A percentile compares a stretch with the other conserved stretches of the same genome.
Evolutionary conservation across 1,284 basidiomycete genomes (phyloP).

Genomic region (Sanghuangporus baumii): DNA sequence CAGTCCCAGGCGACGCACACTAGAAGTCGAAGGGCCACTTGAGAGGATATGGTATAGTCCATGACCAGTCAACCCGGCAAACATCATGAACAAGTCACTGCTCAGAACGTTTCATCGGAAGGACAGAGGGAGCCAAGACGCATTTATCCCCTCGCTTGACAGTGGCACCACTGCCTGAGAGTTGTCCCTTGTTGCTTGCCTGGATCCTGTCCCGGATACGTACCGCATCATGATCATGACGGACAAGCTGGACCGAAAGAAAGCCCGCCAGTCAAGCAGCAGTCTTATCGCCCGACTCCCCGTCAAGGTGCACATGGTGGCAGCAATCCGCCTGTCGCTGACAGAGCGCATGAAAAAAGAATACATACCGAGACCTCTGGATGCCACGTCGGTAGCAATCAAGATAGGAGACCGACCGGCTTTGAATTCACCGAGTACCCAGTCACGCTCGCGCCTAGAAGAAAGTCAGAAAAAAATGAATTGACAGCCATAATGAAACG

Average conservation of each 20-base stretch:
- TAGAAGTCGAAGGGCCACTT: neutral
- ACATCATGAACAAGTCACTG: neutral
- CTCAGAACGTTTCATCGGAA: neutral
- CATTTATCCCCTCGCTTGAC: constrained; percentile 3
- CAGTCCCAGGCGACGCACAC: constrained; percentile 16
- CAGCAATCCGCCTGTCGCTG: constrained; percentile 16
- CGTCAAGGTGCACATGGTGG: constrained; percentile 25
- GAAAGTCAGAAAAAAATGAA: constrained; percentile 18
- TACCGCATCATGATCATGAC: constrained; percentile 1
- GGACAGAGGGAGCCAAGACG: constrained; percentile 9
- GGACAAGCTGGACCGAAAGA: neutral
- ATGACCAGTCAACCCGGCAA: constrained; percentile 14
- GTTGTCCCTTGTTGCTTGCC: constrained; percentile 8
- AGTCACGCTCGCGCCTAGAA: constrained; percentile 91
- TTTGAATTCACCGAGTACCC: constrained; percentile 98
- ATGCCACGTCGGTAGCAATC: constrained; percentile 97
- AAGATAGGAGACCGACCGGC: constrained; percentile 95
- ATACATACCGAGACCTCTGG: constrained; percentile 97
- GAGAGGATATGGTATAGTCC: constrained; percentile 17
- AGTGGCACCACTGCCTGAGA: constrained; percentile 7
- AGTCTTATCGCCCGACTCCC: constrained; percentile 12
- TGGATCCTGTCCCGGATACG: constrained; percentile 17
- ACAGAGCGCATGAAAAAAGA: constrained; percentile 21
- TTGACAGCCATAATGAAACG: constrained; percentile 19
- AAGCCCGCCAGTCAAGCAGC: neutral